phyloP scores from a whole-genome alignment of 306 rosid genomes.

The peach (Prunus persica) region Prunus_persica_NCBIv2 NC_034013.1:15731001-15731500 shows the following conservation, averaged over 20 bases:
- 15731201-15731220: constrained; percentile 56
- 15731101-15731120: constrained; percentile 74
- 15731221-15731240: constrained; percentile 72
- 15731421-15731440: constrained; percentile 40
- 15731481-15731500: constrained; percentile 68
- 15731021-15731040: constrained; percentile 51
- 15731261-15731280: constrained; percentile 68
- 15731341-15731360: constrained; percentile 77
- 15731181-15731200: constrained; percentile 76
- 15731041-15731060: constrained; percentile 46
- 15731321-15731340: constrained; percentile 67
- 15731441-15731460: constrained; percentile 59
- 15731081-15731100: constrained; percentile 70
- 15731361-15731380: constrained; percentile 60
- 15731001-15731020: constrained; percentile 78
- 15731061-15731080: constrained; percentile 72
- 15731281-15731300: constrained; percentile 73
- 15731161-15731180: constrained; percentile 71
- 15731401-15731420: constrained; percentile 67
- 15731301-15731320: constrained; percentile 73
- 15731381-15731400: constrained; percentile 78
- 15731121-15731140: constrained; percentile 79
- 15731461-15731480: constrained; percentile 53
- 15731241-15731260: constrained; percentile 73
- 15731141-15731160: constrained; percentile 77